phyloP scores from a whole-genome alignment of 2,329 filamentous ascomycete species.

The Fusarium mundagurra region DNA sequence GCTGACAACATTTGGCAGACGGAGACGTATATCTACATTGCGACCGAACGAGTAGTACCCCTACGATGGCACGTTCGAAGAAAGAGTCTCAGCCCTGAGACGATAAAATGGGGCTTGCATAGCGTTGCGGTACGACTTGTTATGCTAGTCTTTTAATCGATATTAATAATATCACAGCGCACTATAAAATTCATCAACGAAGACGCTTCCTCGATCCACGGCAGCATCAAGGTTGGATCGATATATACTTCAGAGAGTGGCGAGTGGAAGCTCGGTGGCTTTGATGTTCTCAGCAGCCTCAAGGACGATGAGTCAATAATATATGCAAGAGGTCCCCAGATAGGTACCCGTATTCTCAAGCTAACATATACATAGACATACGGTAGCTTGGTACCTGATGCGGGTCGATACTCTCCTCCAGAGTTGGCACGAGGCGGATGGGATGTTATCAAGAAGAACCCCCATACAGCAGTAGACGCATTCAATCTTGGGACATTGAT shows the following conservation, averaged over 20 bases:
- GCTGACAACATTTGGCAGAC: constrained; percentile 65
- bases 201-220: constrained; percentile 91
- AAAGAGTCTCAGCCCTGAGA: constrained; percentile 88
- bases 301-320: constrained; percentile 96
- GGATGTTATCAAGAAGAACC: constrained; percentile 87
- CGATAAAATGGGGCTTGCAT: constrained; percentile 94
- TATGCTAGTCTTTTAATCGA: background rate
- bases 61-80: constrained; percentile 90
- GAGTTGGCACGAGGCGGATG: constrained; percentile 90
- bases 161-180: constrained; percentile 63
- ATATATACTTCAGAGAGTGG: constrained; percentile 95
- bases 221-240: constrained; percentile 83
- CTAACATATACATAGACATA: constrained; percentile 69
- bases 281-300: constrained; percentile 92
- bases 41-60: constrained; percentile 88
- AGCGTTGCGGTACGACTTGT: constrained; percentile 74
- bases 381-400: constrained; percentile 87
- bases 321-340: constrained; percentile 64
- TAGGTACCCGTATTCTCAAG: background rate
- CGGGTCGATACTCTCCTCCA: constrained; percentile 84
- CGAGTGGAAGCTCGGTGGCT: constrained; percentile 96
- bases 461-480: constrained; percentile 83
- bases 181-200: constrained; percentile 97
- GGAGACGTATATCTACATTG: constrained; percentile 94
- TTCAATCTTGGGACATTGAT: constrained; percentile 87